Evolutionary conservation across 2,329 filamentous ascomycete species (phyloP).

Genomic region (Uncinocarpus reesii): DNA sequence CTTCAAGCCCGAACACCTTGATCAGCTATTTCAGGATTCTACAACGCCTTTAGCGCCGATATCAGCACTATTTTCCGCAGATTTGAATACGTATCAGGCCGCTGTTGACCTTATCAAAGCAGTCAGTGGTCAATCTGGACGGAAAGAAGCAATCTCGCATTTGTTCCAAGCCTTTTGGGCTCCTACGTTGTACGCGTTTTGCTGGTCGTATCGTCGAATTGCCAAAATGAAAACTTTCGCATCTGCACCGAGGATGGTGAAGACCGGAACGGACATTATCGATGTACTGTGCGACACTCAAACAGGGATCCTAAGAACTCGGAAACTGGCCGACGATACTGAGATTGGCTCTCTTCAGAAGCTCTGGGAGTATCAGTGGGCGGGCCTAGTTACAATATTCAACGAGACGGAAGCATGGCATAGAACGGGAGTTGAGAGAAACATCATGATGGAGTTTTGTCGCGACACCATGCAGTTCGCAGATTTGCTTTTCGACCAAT

Average conservation of each 20-base stretch:
- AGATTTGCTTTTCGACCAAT: constrained; percentile 72
- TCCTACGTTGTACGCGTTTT: constrained; percentile 48
- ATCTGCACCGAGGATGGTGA: constrained; percentile 50
- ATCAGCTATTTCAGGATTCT: constrained; percentile 56
- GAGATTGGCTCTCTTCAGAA: constrained; percentile 58
- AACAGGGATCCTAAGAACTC: constrained; percentile 51
- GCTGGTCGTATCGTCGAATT: constrained; percentile 47
- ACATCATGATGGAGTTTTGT: constrained; percentile 81
- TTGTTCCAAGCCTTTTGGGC: constrained; percentile 49
- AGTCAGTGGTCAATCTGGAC: constrained; percentile 58
- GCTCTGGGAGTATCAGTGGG: constrained; percentile 83
- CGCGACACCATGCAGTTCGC: constrained; percentile 92
- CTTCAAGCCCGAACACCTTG: constrained; percentile 59
- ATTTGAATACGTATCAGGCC: constrained; percentile 67
- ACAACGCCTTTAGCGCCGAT: constrained; percentile 64
- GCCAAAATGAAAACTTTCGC: constrained; percentile 49
- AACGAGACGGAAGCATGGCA: constrained; percentile 77
- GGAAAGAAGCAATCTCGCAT: constrained; percentile 51
- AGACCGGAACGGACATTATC: constrained; percentile 51
- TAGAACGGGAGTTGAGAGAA: constrained; percentile 55
- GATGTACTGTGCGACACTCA: constrained; percentile 55
- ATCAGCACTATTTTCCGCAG: constrained; percentile 68
- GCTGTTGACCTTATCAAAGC: constrained; percentile 74
- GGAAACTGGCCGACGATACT: constrained; percentile 44
- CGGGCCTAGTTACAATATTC: constrained; percentile 69